Evolutionary conservation across 2,329 filamentous ascomycete genomes (phyloP).

Genomic region (Clonostachys rosea): DNA sequence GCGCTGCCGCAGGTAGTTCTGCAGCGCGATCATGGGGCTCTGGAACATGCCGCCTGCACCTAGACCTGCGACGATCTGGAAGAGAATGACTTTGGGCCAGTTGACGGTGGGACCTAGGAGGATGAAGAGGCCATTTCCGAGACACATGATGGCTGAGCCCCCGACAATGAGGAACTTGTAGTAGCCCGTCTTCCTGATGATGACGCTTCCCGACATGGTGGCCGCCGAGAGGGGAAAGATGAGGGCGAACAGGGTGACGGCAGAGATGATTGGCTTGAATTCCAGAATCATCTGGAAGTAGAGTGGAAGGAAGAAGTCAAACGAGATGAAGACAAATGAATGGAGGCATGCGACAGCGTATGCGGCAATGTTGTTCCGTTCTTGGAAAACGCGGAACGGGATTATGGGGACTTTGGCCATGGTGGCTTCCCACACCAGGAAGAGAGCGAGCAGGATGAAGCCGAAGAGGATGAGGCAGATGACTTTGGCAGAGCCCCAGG

Average conservation of each 20-base stretch:
- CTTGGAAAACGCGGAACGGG: slow-evolving; percentile 45
- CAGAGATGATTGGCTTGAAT: slow-evolving; percentile 44
- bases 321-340: slow-evolving; percentile 45
- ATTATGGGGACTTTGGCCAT: slow-evolving; percentile 54
- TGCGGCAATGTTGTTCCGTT: slow-evolving; percentile 41
- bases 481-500: slow-evolving; percentile 46
- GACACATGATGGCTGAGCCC: slow-evolving; percentile 52
- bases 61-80: slow-evolving; percentile 58
- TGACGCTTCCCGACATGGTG: slow-evolving; percentile 52
- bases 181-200: slow-evolving; percentile 59
- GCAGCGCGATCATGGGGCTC: slow-evolving; percentile 62
- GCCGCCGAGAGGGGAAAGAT: slow-evolving; percentile 36
- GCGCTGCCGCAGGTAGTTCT: slow-evolving; percentile 53
- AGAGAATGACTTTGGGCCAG: slow-evolving; percentile 54
- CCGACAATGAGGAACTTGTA: slow-evolving; percentile 57
- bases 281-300: slow-evolving; percentile 54
- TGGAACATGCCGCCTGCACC: slow-evolving; percentile 68
- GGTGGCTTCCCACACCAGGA: slow-evolving; percentile 49
- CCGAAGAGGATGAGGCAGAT: slow-evolving; percentile 50
- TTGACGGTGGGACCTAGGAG: slow-evolving; percentile 52
- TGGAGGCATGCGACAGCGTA: slow-evolving; percentile 25
- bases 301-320: slow-evolving; percentile 56
- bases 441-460: slow-evolving; percentile 26
- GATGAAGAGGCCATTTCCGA: slow-evolving; percentile 62
- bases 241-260: slow-evolving; percentile 45